Conservation (phyloP, 768 basidiomycete genomes). For the Hypholoma fasciculare region DNA sequence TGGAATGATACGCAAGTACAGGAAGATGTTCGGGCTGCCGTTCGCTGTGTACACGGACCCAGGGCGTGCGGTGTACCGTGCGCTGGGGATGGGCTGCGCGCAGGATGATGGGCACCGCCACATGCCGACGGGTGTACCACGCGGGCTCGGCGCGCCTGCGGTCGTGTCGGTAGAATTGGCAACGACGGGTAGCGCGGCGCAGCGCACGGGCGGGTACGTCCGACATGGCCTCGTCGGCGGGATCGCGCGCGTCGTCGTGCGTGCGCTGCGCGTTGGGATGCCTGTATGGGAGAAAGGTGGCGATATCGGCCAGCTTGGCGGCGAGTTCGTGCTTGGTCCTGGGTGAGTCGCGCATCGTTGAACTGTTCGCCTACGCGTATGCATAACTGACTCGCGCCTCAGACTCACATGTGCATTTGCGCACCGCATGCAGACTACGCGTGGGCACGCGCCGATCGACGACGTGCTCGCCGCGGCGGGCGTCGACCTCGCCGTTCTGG, state of each 20-base stretch:
- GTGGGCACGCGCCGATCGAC: constrained; percentile 72
- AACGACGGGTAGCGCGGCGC: constrained; percentile 3
- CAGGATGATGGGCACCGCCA: constrained; percentile 12
- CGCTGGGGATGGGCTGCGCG: constrained; percentile 66
- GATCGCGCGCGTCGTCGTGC: constrained; percentile 71
- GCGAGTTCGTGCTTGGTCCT: constrained; percentile 71
- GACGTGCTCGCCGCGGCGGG: constrained; percentile 48
- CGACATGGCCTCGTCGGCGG: constrained; percentile 66
- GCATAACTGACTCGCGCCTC: neutral
- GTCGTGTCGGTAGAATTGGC: constrained; percentile 2
- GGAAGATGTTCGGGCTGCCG: constrained; percentile 70
- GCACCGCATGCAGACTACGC: constrained; percentile 81
- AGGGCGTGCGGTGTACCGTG: constrained; percentile 60
- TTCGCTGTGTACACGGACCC: constrained; percentile 85
- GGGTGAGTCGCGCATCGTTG: constrained; percentile 30
- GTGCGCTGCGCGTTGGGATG: constrained; percentile 74
- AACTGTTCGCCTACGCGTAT: no score
- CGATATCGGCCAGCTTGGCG: constrained; percentile 78
- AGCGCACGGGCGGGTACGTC: constrained; percentile 47
- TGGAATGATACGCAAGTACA: constrained; percentile 75
- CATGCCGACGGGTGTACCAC: constrained; percentile 3
- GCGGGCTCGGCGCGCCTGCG: neutral
- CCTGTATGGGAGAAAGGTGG: constrained; percentile 83
- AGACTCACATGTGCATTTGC: constrained; percentile 72
- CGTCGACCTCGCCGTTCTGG: constrained; percentile 3